These are phyloP conservation scores for Podosphaera xanthii DNA, from an alignment of 2,329 filamentous ascomycete genomes.

Conservation along the genomic window DNA sequence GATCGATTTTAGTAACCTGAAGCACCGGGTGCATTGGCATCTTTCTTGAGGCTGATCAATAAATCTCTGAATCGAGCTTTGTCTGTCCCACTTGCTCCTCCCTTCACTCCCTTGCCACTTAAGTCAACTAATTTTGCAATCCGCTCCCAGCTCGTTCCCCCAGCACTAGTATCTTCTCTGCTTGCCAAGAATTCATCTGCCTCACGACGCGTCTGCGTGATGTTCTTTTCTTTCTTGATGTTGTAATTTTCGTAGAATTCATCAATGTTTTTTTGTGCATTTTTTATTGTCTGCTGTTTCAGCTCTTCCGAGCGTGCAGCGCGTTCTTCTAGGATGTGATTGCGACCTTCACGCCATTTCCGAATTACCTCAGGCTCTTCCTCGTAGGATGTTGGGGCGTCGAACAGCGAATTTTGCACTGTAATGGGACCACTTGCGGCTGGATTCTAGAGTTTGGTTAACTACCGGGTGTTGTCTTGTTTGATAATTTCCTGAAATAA, in stretches of 20 bases:
- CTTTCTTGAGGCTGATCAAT: constrained; percentile 69
- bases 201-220: constrained; percentile 71
- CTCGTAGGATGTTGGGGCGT: constrained; percentile 21
- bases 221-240: constrained; percentile 84
- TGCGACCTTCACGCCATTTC: constrained; percentile 80
- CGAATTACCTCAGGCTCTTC: constrained; percentile 76
- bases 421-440: constrained; percentile 63
- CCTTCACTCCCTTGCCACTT: constrained; percentile 74
- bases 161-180: constrained; percentile 79
- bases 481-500: not conserved
- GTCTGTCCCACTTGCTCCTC: constrained; percentile 70
- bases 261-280: constrained; percentile 84
- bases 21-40: constrained; percentile 59
- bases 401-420: constrained; percentile 23
- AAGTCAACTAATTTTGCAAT: constrained; percentile 96
- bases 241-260: constrained; percentile 99
- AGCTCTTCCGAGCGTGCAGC: constrained; percentile 63
- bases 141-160: constrained; percentile 94
- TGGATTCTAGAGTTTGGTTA: constrained; percentile 29
- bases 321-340: constrained; percentile 61
- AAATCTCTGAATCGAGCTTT: constrained; percentile 94
- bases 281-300: constrained; percentile 66
- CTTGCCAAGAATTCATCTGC: constrained; percentile 78
- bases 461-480: not conserved
- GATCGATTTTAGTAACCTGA: constrained; percentile 29